Evolutionary conservation across 2,329 filamentous ascomycete genomes (phyloP).

Genomic region (Venturia effusa): DNA sequence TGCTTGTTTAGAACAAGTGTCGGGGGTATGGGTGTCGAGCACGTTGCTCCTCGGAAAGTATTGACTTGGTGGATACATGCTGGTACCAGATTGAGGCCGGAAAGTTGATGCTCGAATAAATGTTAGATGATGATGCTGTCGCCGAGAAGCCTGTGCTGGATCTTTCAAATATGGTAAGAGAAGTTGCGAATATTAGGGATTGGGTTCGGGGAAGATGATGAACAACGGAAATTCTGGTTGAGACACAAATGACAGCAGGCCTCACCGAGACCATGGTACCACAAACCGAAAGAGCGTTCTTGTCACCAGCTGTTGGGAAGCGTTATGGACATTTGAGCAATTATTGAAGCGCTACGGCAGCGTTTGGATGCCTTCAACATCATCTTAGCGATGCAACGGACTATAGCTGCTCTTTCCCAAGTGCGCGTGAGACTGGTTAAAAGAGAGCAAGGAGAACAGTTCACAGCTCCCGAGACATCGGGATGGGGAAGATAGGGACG

Average conservation of each 20-base stretch:
- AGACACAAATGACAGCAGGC: neutral
- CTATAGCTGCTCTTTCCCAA: neutral
- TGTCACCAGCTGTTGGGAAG: neutral
- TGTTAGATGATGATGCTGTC: neutral
- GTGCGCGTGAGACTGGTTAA: neutral
- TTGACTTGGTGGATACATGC: neutral
- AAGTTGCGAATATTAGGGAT: neutral
- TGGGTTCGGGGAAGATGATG: neutral
- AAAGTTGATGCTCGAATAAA: neutral
- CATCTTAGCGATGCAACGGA: neutral
- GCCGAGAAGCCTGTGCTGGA: neutral
- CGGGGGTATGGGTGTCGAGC: neutral
- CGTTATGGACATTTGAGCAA: neutral
- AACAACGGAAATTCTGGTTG: neutral
- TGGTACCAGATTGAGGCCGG: neutral
- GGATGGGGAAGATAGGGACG: neutral
- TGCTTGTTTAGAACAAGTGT: neutral
- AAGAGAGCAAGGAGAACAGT: neutral
- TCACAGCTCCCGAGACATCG: neutral
- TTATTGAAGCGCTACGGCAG: neutral
- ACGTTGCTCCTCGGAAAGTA: neutral
- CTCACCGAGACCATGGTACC: neutral
- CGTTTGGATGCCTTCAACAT: neutral
- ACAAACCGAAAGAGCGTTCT: neutral
- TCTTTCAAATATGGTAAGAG: neutral